Conservation (phyloP, 2,329 filamentous ascomycete genomes). For the Diaporthe helianthi region DNA sequence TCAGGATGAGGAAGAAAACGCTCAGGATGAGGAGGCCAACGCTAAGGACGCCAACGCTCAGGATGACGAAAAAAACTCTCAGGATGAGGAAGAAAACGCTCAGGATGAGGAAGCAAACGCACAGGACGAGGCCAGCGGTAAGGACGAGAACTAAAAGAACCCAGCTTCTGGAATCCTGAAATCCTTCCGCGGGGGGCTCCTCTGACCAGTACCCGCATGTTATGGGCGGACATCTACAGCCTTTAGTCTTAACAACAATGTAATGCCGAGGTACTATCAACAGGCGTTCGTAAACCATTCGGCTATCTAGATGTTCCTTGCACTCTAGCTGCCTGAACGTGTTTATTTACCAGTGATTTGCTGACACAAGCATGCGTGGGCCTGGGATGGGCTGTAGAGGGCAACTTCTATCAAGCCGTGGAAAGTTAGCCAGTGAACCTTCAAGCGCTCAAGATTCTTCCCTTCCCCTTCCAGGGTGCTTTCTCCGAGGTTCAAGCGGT, state of each 20-base stretch:
- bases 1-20: conserved; percentile 20
- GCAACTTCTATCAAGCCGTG: too few relatives aligned
- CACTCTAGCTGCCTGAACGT: too few relatives aligned
- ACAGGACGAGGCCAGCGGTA: background rate
- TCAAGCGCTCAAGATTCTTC: too few relatives aligned
- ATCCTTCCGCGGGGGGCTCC: background rate
- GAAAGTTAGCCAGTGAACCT: too few relatives aligned
- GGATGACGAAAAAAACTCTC: too few relatives aligned
- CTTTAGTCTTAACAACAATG: background rate
- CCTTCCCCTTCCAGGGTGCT: too few relatives aligned
- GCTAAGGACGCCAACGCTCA: background rate
- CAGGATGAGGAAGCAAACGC: background rate
- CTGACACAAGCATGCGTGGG: background rate
- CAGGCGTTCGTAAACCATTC: background rate
- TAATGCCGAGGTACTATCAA: background rate
- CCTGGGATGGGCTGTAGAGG: too few relatives aligned
- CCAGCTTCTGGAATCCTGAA: background rate
- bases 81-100: conserved; percentile 21
- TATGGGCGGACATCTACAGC: background rate
- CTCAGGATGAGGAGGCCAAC: background rate
- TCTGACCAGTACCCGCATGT: background rate
- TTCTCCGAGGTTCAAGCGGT: too few relatives aligned
- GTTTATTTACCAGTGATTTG: too few relatives aligned
- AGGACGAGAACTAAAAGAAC: background rate
- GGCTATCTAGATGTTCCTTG: too few relatives aligned